A percentile compares a stretch with the other conserved stretches of the same genome.
Evolutionary conservation across 2,329 filamentous ascomycete species (phyloP).

Genomic region (Atkinsonella texensis): DNA sequence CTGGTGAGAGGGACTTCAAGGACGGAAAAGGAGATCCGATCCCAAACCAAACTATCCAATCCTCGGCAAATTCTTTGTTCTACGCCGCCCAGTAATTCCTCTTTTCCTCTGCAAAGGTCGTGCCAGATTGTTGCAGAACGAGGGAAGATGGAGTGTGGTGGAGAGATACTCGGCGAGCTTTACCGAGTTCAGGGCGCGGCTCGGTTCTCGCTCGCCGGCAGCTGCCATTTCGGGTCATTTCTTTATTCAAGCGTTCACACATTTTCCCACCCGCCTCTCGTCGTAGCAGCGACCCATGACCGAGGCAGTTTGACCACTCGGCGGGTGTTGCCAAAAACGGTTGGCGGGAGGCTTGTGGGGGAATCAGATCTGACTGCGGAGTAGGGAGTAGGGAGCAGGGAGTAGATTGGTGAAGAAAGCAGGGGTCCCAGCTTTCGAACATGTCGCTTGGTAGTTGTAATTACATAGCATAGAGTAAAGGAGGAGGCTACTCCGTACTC

Average conservation of each 20-base stretch:
- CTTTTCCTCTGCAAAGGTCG: not conserved
- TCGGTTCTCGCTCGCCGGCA: not conserved
- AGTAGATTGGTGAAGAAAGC: too few relatives aligned
- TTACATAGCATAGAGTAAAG: too few relatives aligned
- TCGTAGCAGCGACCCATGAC: not conserved
- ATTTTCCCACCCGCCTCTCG: not conserved
- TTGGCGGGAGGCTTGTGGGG: not conserved
- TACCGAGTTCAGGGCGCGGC: constrained; percentile 1
- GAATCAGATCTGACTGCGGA: not conserved
- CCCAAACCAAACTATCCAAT: not conserved
- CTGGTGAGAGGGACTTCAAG: not conserved
- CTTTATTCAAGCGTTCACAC: not conserved
- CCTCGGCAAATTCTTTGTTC: not conserved
- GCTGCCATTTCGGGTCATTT: constrained; percentile 1
- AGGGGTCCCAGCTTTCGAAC: too few relatives aligned
- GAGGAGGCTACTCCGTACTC: too few relatives aligned
- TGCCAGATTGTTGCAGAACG: not conserved
- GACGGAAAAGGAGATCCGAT: not conserved
- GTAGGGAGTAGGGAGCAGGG: too few relatives aligned
- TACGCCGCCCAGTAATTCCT: not conserved
- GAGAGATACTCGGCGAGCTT: constrained; percentile 4
- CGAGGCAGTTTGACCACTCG: not conserved
- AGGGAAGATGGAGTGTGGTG: not conserved
- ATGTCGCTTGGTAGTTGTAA: too few relatives aligned
- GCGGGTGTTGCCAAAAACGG: constrained; percentile 3